Base-by-base conservation (phyloP, 2,329 filamentous ascomycete species). In the Cercospora janseana region DNA sequence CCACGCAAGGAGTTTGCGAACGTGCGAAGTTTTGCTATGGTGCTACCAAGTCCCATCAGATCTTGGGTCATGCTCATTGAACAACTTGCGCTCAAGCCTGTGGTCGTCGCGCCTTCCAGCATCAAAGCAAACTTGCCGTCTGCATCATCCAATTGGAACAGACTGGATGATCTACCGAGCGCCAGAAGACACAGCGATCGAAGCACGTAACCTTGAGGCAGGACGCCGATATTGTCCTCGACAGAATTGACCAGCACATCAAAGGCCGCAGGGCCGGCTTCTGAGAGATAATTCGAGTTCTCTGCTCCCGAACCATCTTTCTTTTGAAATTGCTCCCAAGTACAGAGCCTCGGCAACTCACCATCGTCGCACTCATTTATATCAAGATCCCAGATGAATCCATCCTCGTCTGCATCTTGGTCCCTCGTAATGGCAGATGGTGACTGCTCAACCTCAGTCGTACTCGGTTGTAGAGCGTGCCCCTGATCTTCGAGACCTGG, bases 161-260 rank as follows among this genome's bases (percentile, higher is more conserved):
- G 77, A 1, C 86, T 74, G 0, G 87, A 91, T 29, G 82, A 83
- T 40, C 86, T 77, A 0, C 87, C 88, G 4, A 90, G 76, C 0
- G 82, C 80, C 1, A 92, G 72, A 9, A 82, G 79, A 54, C 86
- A 73, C 0, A 92, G 70, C 8, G 82, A 84, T 13, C 68, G 62
- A 2, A 76, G 53, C 3, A 71, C 60, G 2, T 69, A 58, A 35
- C 70, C 60, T 12, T 63, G 61, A 13, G 68, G 68, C 2, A 76
- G 34, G 4, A 75, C 60, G 21, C 65, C 66, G 10, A 65, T 66
- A 16, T 49, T 28, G 75, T 37, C 58, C 64, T 24, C 59, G 26
- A 75, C 61, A 46, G 66, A 72, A 54, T 75, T 78, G 70, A 86
- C 59, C 2, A 82, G 73, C 5, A 84, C 80, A 70, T 92, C 86